A percentile compares a stretch with the other conserved stretches of the same genome.
phyloP scores from a whole-genome alignment of 2,329 filamentous ascomycete genomes.

The Sporothrix globosa region DNA sequence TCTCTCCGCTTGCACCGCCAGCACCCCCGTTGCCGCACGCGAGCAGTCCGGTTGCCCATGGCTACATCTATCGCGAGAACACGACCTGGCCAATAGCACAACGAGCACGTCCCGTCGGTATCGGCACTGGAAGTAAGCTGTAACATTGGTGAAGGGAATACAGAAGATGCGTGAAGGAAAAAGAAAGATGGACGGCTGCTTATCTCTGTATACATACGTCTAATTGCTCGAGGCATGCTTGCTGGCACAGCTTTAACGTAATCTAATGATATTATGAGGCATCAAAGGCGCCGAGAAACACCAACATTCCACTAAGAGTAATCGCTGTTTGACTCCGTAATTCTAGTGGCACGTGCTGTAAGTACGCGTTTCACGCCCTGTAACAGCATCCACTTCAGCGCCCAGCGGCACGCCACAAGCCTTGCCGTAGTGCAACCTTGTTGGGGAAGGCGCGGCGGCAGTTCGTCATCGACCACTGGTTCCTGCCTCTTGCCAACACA shows the following conservation, averaged over 20 bases:
- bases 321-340: neutral
- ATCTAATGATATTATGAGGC: slow-evolving; percentile 13
- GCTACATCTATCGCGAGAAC: slow-evolving; percentile 62
- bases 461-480: slow-evolving; percentile 23
- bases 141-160: neutral
- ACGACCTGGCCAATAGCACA: slow-evolving; percentile 2
- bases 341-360: neutral
- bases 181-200: neutral
- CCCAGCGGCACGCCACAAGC: neutral
- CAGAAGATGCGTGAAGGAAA: neutral
- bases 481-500: neutral
- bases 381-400: neutral
- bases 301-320: neutral
- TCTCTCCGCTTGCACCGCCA: slow-evolving; percentile 19
- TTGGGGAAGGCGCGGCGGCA: neutral
- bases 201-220: neutral
- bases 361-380: slow-evolving; percentile 9
- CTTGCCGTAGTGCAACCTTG: neutral
- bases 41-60: slow-evolving; percentile 57
- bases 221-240: neutral
- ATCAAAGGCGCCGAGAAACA: neutral
- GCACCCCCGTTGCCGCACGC: slow-evolving; percentile 39
- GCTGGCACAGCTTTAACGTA: neutral
- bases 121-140: slow-evolving; percentile 24
- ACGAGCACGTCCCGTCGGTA: neutral